These are phyloP conservation scores for Xylariaceae sp. DNA, from an alignment of 2,329 filamentous ascomycete species.

Conservation along the genomic window DNA sequence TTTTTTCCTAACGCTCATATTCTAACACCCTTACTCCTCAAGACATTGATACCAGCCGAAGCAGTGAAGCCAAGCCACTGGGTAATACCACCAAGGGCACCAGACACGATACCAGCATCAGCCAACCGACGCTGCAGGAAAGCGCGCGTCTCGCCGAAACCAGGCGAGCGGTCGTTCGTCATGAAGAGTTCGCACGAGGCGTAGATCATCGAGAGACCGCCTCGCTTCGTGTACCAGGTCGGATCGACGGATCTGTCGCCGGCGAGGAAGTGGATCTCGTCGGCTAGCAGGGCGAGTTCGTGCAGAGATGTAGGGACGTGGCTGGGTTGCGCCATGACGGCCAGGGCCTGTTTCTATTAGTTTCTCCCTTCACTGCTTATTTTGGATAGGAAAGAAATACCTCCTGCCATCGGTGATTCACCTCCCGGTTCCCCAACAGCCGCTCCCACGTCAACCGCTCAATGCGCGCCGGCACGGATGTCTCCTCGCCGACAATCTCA, in stretches of 20 bases:
- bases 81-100: conserved; percentile 57
- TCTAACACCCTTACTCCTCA: conserved; percentile 81
- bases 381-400: conserved; percentile 38
- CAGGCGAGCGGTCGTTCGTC: conserved; percentile 74
- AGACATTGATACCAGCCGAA: conserved; percentile 69
- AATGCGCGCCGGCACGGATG: conserved; percentile 50
- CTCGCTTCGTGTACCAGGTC: conserved; percentile 74
- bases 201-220: conserved; percentile 51
- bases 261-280: conserved; percentile 86
- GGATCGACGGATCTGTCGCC: conserved; percentile 77
- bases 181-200: conserved; percentile 85
- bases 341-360: conserved; percentile 59
- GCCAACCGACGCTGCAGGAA: conserved; percentile 73
- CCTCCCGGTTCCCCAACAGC: conserved; percentile 64
- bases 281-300: conserved; percentile 76
- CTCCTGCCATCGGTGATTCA: conserved; percentile 81
- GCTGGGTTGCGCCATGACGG: conserved; percentile 79
- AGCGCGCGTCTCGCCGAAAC: conserved; percentile 69
- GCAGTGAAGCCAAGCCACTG: conserved; percentile 82
- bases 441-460: conserved; percentile 69
- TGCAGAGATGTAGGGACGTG: conserved; percentile 69
- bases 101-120: conserved; percentile 60
- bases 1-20: conserved; percentile 45
- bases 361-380: not conserved
- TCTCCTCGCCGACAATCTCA: conserved; percentile 34